These are phyloP conservation scores for Xanthoconium purpureum DNA, from an alignment of 768 basidiomycete genomes.

Conservation along the genomic window DNA sequence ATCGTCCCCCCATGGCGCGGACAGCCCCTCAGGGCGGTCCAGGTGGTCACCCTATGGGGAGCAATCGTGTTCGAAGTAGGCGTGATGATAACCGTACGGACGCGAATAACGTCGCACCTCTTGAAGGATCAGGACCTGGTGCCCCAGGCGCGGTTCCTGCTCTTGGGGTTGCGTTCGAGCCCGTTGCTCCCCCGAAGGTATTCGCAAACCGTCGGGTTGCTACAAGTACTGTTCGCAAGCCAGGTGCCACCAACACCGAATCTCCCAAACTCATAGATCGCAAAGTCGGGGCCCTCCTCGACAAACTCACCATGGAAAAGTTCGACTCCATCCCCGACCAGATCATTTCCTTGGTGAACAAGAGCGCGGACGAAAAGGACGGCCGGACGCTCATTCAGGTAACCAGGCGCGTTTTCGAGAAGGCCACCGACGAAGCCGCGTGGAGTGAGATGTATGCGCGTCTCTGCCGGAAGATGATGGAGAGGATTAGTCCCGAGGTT, in stretches of 20 bases:
- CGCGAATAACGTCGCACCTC: conserved; percentile 34
- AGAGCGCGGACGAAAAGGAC: conserved; percentile 87
- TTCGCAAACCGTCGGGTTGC: conserved; percentile 83
- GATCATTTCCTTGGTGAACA: conserved; percentile 94
- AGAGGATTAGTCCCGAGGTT: conserved; percentile 70
- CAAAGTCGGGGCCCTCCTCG: conserved; percentile 87
- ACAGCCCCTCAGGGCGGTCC: conserved; percentile 63
- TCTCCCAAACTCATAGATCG: conserved; percentile 87
- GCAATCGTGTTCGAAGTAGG: conserved; percentile 70
- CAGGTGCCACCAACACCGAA: conserved; percentile 46
- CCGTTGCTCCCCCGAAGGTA: conserved; percentile 70
- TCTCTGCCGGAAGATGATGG: conserved; percentile 50
- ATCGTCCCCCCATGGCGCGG: conserved; percentile 62
- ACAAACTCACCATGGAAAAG: conserved; percentile 95
- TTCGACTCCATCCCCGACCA: conserved; percentile 95
- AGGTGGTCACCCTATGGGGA: conserved; percentile 45
- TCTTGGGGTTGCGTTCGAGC: conserved; percentile 47
- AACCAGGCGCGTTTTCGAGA: conserved; percentile 94
- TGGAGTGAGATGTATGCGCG: conserved; percentile 99
- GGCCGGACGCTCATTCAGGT: conserved; percentile 94
- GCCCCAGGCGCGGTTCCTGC: conserved; percentile 28
- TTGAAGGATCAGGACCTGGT: conserved; percentile 36
- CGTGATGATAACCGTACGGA: conserved; percentile 77
- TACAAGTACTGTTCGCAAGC: conserved; percentile 41
- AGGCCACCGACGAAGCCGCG: conserved; percentile 92